A percentile compares a stretch with the other conserved stretches of the same genome.
These are phyloP conservation scores for Lumnitzera littorea DNA, from an alignment of 345 rosid species.

Conservation along the genomic window DNA sequence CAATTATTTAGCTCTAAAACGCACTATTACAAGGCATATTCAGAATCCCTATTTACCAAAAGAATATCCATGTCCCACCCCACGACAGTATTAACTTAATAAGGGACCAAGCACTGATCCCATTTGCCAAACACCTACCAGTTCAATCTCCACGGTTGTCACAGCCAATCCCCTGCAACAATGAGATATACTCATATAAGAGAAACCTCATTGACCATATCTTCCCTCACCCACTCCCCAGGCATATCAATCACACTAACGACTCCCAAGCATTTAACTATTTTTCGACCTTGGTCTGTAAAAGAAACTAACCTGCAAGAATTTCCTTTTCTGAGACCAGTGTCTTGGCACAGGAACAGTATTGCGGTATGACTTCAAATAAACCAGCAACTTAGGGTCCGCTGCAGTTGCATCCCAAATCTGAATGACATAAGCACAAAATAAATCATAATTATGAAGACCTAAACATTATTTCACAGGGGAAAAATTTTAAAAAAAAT, in stretches of 20 bases:
- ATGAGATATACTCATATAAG: slow-evolving; percentile 97
- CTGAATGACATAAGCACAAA: slow-evolving; percentile 24
- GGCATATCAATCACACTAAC: slow-evolving; percentile 30
- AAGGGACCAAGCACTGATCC: slow-evolving; percentile 38
- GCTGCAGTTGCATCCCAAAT: slow-evolving; percentile 99
- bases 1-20: too few species aligned
- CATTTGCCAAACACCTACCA: slow-evolving; percentile 84
- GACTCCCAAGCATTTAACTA: slow-evolving; percentile 39
- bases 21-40: not conserved
- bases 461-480: not conserved
- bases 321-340: slow-evolving; percentile 99
- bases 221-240: slow-evolving; percentile 51
- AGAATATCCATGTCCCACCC: slow-evolving; percentile 31
- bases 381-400: slow-evolving; percentile 94
- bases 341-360: slow-evolving; percentile 99
- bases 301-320: slow-evolving; percentile 79
- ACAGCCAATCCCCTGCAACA: slow-evolving; percentile 98
- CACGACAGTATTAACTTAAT: slow-evolving; percentile 25
- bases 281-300: slow-evolving; percentile 13
- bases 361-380: slow-evolving; percentile 83
- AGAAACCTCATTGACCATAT: slow-evolving; percentile 73
- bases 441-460: not conserved
- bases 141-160: slow-evolving; percentile 89
- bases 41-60: not conserved
- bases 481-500: not conserved